Evolutionary conservation across 345 rosid genomes (phyloP).

Genomic region (Eutrema yunnanense): DNA sequence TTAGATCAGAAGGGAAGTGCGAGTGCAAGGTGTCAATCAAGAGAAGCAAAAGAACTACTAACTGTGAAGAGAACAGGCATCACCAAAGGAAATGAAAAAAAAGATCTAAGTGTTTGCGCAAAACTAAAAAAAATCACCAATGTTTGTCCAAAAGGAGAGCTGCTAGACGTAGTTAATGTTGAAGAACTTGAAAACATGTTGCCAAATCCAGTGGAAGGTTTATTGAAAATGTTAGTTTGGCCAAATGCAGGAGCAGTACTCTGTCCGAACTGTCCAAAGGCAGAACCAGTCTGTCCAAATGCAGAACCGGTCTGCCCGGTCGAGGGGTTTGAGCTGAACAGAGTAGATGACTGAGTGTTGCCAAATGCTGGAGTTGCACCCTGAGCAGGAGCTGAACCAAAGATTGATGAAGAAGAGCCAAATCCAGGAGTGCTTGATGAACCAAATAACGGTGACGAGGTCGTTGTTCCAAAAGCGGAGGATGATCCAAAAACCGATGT

Average conservation of each 20-base stretch:
- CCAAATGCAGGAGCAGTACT: constrained; percentile 46
- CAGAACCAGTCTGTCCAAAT: constrained; percentile 50
- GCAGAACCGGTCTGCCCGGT: constrained; percentile 54
- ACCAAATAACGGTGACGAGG: constrained; percentile 51
- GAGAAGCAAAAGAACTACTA: neutral
- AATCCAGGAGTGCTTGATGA: constrained; percentile 48
- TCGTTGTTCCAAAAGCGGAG: constrained; percentile 46
- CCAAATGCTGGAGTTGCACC: constrained; percentile 46
- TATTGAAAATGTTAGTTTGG: constrained; percentile 49
- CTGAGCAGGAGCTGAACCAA: constrained; percentile 43
- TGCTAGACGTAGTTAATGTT: constrained; percentile 40
- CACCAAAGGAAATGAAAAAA: constrained; percentile 12
- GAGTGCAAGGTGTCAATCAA: neutral
- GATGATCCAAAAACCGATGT: constrained; percentile 51
- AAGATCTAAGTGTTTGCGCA: neutral
- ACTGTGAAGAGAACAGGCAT: neutral
- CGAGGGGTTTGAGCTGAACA: constrained; percentile 52
- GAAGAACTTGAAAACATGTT: constrained; percentile 57
- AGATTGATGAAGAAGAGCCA: constrained; percentile 60
- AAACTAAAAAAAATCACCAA: constrained; percentile 34
- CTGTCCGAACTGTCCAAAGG: constrained; percentile 62
- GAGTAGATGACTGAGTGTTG: constrained; percentile 53
- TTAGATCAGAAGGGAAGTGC: neutral
- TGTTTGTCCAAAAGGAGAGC: constrained; percentile 51
- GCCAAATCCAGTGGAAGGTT: constrained; percentile 55